Evolutionary conservation across 1,139 yeast genomes (phyloP), one percentile per base, ranked within the genome.

Genomic region (Geotrichum phurueaensis): DNA sequence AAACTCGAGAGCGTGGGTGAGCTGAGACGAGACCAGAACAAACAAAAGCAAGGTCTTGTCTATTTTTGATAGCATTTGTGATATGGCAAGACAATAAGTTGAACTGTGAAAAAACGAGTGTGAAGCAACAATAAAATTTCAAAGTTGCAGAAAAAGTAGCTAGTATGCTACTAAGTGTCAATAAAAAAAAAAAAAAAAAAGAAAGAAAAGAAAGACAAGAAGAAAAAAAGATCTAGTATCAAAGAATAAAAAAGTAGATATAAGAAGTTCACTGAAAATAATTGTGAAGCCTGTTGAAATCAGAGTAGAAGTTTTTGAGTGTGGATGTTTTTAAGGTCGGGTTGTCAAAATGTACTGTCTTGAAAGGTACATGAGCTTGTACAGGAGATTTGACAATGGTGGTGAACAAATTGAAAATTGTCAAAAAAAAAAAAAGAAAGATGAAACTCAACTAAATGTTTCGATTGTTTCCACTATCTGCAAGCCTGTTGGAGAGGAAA

Each of bases 21-120:
- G 45, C 9, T 47, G 57, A 10, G 60, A 43, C 7, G 48, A 53
- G 12, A 53, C 29, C 48, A 54, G 51, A 10, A 51, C 27, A 29
- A 54, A 54, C 20, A 54, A n/a, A 10, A 58, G 54, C 50, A 54
- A 5, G n/a, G n/a, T 15, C 18, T 39, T 39, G 45, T 39, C 18
- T 39, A 39, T 15, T 39, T 6, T 39, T 39, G 15, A n/a, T 39
- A 5, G 3, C 45, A 39, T 39, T 39, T 39, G 15, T 39, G 20
- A 15, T 15, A 15, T 18, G 45, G n/a, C 15, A 13, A 39, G 15
- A 13, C 1, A 39, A 39, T 39, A 5, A 39, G 7, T 39, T 39
- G 5, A 39, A 12, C n/a, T 15, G 20, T 15, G 4, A 15, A 2
- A 13, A 39, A 39, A 39, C 45, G 45, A 39, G 45, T 39, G 45